phyloP scores from a whole-genome alignment of 1,139 yeast genomes.

The Scheffersomyces illinoinensis region DNA sequence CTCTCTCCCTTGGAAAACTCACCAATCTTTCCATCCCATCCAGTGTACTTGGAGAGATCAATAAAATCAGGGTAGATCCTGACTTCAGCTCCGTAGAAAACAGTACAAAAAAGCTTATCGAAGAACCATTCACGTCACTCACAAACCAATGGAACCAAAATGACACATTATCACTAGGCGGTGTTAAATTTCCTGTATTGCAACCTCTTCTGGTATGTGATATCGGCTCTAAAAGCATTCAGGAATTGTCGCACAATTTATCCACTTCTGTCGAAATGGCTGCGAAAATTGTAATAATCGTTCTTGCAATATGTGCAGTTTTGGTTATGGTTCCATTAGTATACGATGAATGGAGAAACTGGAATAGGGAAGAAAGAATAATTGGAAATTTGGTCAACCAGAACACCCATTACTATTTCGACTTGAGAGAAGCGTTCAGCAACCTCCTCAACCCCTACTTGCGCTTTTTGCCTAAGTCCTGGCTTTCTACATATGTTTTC shows the following conservation, averaged over 20 bases:
- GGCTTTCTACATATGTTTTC: constrained; percentile 53
- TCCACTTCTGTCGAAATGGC: constrained; percentile 27
- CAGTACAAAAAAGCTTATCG: constrained; percentile 10
- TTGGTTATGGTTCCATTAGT: constrained; percentile 39
- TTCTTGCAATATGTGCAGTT: constrained; percentile 33
- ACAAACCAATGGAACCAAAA: constrained; percentile 7
- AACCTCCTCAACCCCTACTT: constrained; percentile 2
- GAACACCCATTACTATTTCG: not conserved
- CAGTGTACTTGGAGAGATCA: constrained; percentile 12
- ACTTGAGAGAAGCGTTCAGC: constrained; percentile 6
- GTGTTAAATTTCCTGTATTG: constrained; percentile 3
- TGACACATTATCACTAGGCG: constrained; percentile 18
- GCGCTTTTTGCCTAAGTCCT: constrained; percentile 14
- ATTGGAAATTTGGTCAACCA: constrained; percentile 2
- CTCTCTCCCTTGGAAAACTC: constrained; percentile 58
- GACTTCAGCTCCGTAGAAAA: constrained; percentile 12
- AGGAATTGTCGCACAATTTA: constrained; percentile 30
- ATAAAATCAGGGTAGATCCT: constrained; percentile 10
- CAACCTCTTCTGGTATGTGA: constrained; percentile 1
- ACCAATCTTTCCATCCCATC: constrained; percentile 61
- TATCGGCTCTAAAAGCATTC: constrained; percentile 5
- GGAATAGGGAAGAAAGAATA: constrained; percentile 44
- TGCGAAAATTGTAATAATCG: constrained; percentile 37
- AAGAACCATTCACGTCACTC: constrained; percentile 39
- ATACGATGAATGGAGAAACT: constrained; percentile 46